Evolutionary conservation across 495 filamentous ascomycete species (phyloP).

Genomic region (Penicillium diatomitis): DNA sequence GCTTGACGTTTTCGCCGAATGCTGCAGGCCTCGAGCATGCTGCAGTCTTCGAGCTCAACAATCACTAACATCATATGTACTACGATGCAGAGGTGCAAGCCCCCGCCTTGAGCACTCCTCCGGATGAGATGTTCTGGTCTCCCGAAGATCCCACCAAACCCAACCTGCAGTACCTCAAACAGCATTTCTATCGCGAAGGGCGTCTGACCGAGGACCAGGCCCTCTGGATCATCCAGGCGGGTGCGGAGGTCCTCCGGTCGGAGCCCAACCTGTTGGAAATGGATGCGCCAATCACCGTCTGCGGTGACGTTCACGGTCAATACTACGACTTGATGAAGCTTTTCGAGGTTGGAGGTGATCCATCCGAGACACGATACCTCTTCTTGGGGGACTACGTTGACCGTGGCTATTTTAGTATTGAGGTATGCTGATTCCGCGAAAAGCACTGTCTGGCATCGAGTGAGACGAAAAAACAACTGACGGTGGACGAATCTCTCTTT

Average conservation of each 20-base stretch:
- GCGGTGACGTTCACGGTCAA: slow-evolving; percentile 96
- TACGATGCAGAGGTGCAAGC: slow-evolving; percentile 76
- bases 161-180: slow-evolving; percentile 87
- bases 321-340: slow-evolving; percentile 99
- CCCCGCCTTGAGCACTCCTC: slow-evolving; percentile 82
- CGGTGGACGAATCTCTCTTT: not conserved
- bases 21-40: not conserved
- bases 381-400: slow-evolving; percentile 98
- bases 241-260: slow-evolving; percentile 69
- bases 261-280: slow-evolving; percentile 97
- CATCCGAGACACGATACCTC: slow-evolving; percentile 88
- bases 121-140: slow-evolving; percentile 70
- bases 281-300: slow-evolving; percentile 99
- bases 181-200: slow-evolving; percentile 96
- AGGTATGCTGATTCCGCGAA: slow-evolving; percentile 41
- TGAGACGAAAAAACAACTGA: slow-evolving; percentile 3
- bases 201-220: slow-evolving; percentile 95
- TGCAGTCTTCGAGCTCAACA: not conserved
- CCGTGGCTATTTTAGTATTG: slow-evolving; percentile 96
- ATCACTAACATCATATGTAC: slow-evolving; percentile 9
- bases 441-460: not conserved
- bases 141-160: slow-evolving; percentile 80
- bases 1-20: slow-evolving; percentile 2
- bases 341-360: slow-evolving; percentile 96
- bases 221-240: slow-evolving; percentile 82